Evolutionary conservation across 2,329 filamentous ascomycete species (phyloP).

Genomic region (Alternaria sp.): DNA sequence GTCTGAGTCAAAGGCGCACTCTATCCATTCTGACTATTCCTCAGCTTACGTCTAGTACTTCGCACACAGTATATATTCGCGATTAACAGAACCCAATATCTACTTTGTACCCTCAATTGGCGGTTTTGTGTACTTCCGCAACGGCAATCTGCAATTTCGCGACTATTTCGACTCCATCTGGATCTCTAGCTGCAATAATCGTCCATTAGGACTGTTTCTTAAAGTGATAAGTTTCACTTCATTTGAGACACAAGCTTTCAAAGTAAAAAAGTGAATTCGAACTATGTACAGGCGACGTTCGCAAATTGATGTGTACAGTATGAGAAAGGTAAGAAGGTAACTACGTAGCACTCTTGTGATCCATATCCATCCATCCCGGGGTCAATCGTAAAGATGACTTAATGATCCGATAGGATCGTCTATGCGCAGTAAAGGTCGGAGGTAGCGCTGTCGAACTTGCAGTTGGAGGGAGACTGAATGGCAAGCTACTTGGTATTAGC

Average conservation of each 20-base stretch:
- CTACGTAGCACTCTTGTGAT: background rate
- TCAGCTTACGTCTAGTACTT: too few relatives aligned
- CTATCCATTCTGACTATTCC: too few relatives aligned
- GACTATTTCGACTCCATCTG: too few relatives aligned
- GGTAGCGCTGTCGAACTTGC: background rate
- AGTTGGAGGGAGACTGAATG: background rate
- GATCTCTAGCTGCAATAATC: too few relatives aligned
- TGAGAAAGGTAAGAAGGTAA: background rate
- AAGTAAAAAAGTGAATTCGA: background rate
- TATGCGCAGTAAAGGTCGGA: background rate
- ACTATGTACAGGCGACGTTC: background rate
- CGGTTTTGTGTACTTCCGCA: too few relatives aligned
- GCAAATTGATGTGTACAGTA: background rate
- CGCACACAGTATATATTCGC: too few relatives aligned
- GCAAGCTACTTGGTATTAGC: background rate
- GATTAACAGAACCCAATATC: too few relatives aligned
- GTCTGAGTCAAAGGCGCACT: too few relatives aligned
- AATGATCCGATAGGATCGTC: background rate
- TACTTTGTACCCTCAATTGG: too few relatives aligned
- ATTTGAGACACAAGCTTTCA: background rate
- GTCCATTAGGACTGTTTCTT: too few relatives aligned
- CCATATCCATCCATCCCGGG: background rate
- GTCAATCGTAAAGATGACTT: background rate
- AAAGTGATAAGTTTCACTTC: too few relatives aligned
- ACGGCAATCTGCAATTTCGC: too few relatives aligned